Percentiles rank a stretch among this genome's conserved stretches.
These are phyloP conservation scores for Boletus huronensis DNA, from an alignment of 768 basidiomycete species.

Conservation along the genomic window DNA sequence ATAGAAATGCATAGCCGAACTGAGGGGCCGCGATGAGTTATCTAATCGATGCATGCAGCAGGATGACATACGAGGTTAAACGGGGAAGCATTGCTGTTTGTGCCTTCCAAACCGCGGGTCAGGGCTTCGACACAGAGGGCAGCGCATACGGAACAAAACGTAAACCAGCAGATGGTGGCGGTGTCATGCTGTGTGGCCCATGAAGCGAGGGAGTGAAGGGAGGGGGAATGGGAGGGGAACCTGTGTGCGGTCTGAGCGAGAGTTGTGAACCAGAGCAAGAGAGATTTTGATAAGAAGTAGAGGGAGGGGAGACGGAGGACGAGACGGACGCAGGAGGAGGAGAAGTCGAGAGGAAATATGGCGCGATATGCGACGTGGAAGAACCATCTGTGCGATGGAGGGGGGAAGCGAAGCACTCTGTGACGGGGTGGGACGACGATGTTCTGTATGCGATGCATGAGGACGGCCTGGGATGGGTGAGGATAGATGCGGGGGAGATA, in stretches of 20 bases:
- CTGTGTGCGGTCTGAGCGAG: constrained; percentile 53
- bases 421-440: constrained; percentile 65
- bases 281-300: constrained; percentile 54
- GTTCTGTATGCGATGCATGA: constrained; percentile 76
- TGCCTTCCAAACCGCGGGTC: constrained; percentile 64
- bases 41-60: neutral
- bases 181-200: constrained; percentile 54
- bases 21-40: constrained; percentile 22
- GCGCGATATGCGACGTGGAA: constrained; percentile 31
- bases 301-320: constrained; percentile 61
- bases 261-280: constrained; percentile 56
- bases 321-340: constrained; percentile 55
- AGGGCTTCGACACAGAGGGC: constrained; percentile 65
- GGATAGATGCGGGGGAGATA: neutral
- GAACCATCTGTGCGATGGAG: constrained; percentile 26
- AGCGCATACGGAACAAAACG: constrained; percentile 64
- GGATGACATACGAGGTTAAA: constrained; percentile 64
- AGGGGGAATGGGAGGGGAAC: constrained; percentile 34
- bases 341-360: constrained; percentile 64
- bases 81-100: constrained; percentile 52
- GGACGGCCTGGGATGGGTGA: constrained; percentile 46
- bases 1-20: constrained; percentile 75
- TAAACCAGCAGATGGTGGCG: constrained; percentile 67
- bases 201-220: constrained; percentile 35
- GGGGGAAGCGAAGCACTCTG: constrained; percentile 10